A percentile compares a stretch with the other conserved stretches of the same genome.
Conservation (phyloP, 495 filamentous ascomycete genomes). For the Aspergillus indologenus region DNA sequence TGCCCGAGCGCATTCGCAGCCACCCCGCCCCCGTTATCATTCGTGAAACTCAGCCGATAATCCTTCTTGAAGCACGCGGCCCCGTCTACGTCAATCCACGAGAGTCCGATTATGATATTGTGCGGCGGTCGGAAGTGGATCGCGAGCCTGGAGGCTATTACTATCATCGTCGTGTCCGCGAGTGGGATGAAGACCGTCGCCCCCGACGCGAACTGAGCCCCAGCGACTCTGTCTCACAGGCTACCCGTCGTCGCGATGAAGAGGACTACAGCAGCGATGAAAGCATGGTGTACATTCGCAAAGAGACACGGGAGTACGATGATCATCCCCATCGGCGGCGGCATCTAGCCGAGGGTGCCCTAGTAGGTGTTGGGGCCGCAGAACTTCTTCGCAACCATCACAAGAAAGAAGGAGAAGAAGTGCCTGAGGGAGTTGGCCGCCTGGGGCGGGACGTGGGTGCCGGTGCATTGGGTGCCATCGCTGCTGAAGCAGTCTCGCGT, state of each 20-base stretch:
- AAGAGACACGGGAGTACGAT: slow-evolving; percentile 55
- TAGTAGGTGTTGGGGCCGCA: slow-evolving; percentile 73
- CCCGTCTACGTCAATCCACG: slow-evolving; percentile 63
- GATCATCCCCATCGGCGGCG: slow-evolving; percentile 61
- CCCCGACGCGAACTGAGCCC: slow-evolving; percentile 55
- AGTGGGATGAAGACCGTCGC: slow-evolving; percentile 53
- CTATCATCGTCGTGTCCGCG: slow-evolving; percentile 58
- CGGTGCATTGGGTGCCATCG: slow-evolving; percentile 76
- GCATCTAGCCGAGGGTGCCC: slow-evolving; percentile 82
- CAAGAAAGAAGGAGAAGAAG: slow-evolving; percentile 55
- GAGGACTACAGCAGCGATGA: slow-evolving; percentile 60
- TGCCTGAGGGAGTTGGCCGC: slow-evolving; percentile 56
- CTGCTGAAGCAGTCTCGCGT: slow-evolving; percentile 73
- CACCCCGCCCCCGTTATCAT: slow-evolving; percentile 65
- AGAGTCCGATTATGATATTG: slow-evolving; percentile 65
- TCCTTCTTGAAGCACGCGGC: slow-evolving; percentile 70
- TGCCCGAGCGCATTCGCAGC: slow-evolving; percentile 53
- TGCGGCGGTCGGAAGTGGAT: slow-evolving; percentile 59
- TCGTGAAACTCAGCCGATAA: slow-evolving; percentile 67
- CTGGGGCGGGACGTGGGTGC: slow-evolving; percentile 75
- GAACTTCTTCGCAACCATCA: slow-evolving; percentile 70
- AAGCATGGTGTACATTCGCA: slow-evolving; percentile 57
- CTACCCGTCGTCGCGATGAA: slow-evolving; percentile 37
- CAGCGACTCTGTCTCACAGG: slow-evolving; percentile 57
- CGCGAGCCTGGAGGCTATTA: slow-evolving; percentile 58